Percentiles rank a stretch among this genome's conserved stretches.
Evolutionary conservation across 2,329 filamentous ascomycete genomes (phyloP).

Genomic region (Epichloe bromicola): DNA sequence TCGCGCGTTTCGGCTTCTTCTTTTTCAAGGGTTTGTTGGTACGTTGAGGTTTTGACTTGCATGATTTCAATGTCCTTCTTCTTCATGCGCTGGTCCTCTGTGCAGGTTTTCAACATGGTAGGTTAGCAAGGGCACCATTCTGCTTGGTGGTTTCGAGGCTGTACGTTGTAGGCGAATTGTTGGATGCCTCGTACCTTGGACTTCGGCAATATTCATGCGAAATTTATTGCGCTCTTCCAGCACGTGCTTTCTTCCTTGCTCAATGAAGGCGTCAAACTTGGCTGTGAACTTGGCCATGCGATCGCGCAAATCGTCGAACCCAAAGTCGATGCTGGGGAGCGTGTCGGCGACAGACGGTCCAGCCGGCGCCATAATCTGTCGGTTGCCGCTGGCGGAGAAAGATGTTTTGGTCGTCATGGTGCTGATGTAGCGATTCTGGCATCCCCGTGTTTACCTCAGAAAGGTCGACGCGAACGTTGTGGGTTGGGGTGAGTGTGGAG

Average conservation of each 20-base stretch:
- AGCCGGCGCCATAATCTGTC: slow-evolving; percentile 43
- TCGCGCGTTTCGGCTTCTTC: slow-evolving; percentile 66
- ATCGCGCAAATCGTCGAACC: slow-evolving; percentile 88
- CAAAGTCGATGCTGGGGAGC: slow-evolving; percentile 84
- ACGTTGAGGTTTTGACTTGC: slow-evolving; percentile 54
- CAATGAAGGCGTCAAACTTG: slow-evolving; percentile 88
- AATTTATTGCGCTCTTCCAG: slow-evolving; percentile 92
- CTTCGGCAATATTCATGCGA: slow-evolving; percentile 74
- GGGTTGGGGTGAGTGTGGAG: too few species aligned
- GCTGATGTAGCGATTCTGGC: background rate
- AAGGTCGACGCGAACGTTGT: too few species aligned
- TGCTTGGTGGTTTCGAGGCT: background rate
- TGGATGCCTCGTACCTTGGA: slow-evolving; percentile 55
- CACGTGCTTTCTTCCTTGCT: slow-evolving; percentile 76
- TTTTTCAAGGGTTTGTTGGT: slow-evolving; percentile 62
- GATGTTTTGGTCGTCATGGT: background rate
- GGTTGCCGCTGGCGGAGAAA: slow-evolving; percentile 46
- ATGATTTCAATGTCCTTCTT: slow-evolving; percentile 78
- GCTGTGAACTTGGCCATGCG: slow-evolving; percentile 88
- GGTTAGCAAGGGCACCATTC: background rate
- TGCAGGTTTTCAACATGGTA: background rate
- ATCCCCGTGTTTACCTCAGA: too few species aligned
- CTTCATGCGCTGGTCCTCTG: slow-evolving; percentile 87
- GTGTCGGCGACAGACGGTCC: slow-evolving; percentile 60
- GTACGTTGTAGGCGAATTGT: background rate